Base-by-base conservation (phyloP, 2,329 filamentous ascomycete species). In the Penicillium crustosum region DNA sequence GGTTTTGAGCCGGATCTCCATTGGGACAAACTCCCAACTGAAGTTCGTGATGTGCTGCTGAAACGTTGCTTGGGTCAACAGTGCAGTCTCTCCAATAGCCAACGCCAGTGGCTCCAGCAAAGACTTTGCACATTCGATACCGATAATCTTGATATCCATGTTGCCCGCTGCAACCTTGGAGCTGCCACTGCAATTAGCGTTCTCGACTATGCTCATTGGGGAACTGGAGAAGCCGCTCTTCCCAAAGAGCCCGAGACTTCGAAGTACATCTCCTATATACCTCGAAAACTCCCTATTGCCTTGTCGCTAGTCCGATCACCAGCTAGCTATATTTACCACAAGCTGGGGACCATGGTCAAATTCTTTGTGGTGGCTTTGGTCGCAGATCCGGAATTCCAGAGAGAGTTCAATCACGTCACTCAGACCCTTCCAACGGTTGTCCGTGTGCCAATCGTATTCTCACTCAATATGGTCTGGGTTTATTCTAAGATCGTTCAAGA, bases 381-480 rank as follows among this genome's bases (percentile, higher is more conserved):
- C 61, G 81, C 81, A 2, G 81, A 83, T 62, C 76, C 79, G 0
- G 81, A 83, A 61, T 81, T 79, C 58, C 78, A 82, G 60, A 71
- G 80, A 59, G 81, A 83, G 54, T 71, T 83, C 45, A 74, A 78
- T 56, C 78, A 78, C 64, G 75, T 78, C 49, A 72, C 80, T 51
- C 66, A 68, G 44, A 52, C 62, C 21, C 73, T 75, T 25, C 73
- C 74, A 13, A 61, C 59, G 4, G 47, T 75, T 23, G 48, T 80
- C 12, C 72, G 73, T 5, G 70, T 71, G 21, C 76, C 76, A 10
- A 63, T 68, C 4, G 74, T 72, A 0, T 76, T 78, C 49, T n/a
- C 76, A 8, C 65, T 81, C n/a, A 81, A 76, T 45, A 68, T 74
- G 49, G 53, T 82, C 9, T 83, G 81, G 81, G 75, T 77, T 7